Evolutionary conservation across 805 yeast genomes (phyloP), one percentile per base, ranked within the genome.

Genomic region (Starmerella tilneyi): DNA sequence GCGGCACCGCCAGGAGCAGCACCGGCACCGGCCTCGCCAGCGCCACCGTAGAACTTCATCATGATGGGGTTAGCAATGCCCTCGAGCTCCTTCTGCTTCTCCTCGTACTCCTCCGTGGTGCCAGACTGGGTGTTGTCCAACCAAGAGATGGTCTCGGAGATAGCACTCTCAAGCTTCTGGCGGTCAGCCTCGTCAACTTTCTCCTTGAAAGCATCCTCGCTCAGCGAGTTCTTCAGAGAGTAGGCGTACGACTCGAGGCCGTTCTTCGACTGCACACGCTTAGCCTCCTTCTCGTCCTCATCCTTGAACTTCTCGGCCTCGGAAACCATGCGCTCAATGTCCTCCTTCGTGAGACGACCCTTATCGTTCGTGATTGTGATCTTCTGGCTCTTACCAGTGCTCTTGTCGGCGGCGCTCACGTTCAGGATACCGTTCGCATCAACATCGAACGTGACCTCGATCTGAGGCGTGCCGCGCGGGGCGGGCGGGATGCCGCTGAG

Each of bases 221-320:
- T 65, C 49, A 82, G 71, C 48, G 92, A 74, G 70, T 78, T 80
- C 81, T 86, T 88, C 67, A 88, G 76, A 43, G 92, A 81, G 79
- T 84, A 88, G 56, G 95, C 83, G 69, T 85, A 89, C 33, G 96
- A 84, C 76, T 88, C 96, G 64, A 89, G 78, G 61, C 81, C 88
- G 72, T 88, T 89, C 85, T 85, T 86, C 68, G 94, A 85, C 63
- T 76, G 84, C 59, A 88, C 79, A 74, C 97, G 85, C 56, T 78
- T 67, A 63, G 95, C 84, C 76, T 88, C 96, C 73, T 78, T 76
- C 70, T 86, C 96, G 70, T 88, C 96, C 70, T 88, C 94, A 58
- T 84, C 95, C 76, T 84, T 86, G 79, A 72, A 88, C 75, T 86
- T 88, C 75, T 89, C 96, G 61, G 96, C 97, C 70, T 89, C 96